A percentile compares a stretch with the other conserved stretches of the same genome.
Evolutionary conservation across 495 filamentous ascomycete species (phyloP).

Genomic region (Neurospora sp.): DNA sequence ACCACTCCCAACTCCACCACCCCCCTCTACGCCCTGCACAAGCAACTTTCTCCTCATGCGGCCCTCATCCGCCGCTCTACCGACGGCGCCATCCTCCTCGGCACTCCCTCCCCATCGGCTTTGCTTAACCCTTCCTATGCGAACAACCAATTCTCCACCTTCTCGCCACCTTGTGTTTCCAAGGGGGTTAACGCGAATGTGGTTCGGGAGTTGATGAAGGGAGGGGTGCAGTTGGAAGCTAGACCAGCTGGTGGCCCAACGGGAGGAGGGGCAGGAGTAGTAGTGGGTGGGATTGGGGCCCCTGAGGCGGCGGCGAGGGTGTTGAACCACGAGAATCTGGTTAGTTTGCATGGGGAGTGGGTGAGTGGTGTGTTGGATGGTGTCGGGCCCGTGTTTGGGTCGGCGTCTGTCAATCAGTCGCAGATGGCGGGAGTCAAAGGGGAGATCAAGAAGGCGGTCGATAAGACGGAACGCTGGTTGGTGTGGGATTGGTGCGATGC

Average conservation of each 20-base stretch:
- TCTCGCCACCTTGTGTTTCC: background rate
- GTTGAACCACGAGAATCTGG: conserved; percentile 35
- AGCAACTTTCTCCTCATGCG: conserved; percentile 1
- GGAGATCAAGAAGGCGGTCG: background rate
- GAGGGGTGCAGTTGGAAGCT: background rate
- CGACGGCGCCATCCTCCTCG: conserved; percentile 17
- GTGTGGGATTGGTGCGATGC: conserved; percentile 35
- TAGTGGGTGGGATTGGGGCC: background rate
- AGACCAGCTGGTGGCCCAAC: background rate
- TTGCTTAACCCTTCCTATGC: background rate
- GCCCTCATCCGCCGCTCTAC: conserved; percentile 15
- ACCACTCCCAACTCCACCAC: background rate
- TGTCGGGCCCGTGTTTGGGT: background rate
- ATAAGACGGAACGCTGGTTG: conserved; percentile 6
- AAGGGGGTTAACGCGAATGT: background rate
- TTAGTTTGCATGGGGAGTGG: conserved; percentile 22
- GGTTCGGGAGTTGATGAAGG: background rate
- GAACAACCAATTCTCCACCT: background rate
- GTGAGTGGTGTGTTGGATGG: conserved; percentile 2
- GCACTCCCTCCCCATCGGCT: background rate
- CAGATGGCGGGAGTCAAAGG: background rate
- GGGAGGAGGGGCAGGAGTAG: too few relatives aligned
- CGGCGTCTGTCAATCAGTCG: background rate
- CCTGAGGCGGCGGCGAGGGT: conserved; percentile 10
- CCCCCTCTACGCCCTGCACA: conserved; percentile 7